phyloP scores from a whole-genome alignment of 164 flowering plant species.

The Nymphaea colorata region DNA sequence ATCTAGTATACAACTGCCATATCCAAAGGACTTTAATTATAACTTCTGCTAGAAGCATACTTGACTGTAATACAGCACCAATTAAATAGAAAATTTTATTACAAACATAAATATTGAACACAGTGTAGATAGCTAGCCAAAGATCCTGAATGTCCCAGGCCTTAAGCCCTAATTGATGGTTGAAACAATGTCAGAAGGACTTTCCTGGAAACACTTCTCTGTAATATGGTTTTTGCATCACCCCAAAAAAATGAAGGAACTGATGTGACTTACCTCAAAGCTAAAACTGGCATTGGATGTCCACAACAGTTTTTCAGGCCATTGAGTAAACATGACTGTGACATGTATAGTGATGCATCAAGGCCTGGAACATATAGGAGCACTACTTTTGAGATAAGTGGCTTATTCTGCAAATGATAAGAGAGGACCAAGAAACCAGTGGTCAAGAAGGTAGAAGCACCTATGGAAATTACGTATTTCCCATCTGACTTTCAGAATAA shows the following conservation, averaged over 20 bases:
- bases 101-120: no score
- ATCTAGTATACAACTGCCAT: conserved; percentile 82
- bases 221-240: no score
- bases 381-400: conserved; percentile 87
- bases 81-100: no score
- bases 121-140: background rate
- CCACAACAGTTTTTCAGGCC: conserved; percentile 66
- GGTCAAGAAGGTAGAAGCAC: no score
- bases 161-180: no score
- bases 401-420: conserved; percentile 77
- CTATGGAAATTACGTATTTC: background rate
- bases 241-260: background rate
- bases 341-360: conserved; percentile 86
- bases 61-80: no score
- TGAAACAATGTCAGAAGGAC: no score
- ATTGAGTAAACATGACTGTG: conserved; percentile 43
- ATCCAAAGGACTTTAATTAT: background rate
- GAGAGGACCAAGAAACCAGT: background rate
- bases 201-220: no score
- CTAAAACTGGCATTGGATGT: conserved; percentile 72
- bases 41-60: background rate
- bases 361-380: conserved; percentile 93
- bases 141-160: background rate
- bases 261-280: conserved; percentile 57
- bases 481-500: conserved; percentile 3